phyloP scores from a whole-genome alignment of 495 filamentous ascomycete species.

The Haplographium delicatum region DNA sequence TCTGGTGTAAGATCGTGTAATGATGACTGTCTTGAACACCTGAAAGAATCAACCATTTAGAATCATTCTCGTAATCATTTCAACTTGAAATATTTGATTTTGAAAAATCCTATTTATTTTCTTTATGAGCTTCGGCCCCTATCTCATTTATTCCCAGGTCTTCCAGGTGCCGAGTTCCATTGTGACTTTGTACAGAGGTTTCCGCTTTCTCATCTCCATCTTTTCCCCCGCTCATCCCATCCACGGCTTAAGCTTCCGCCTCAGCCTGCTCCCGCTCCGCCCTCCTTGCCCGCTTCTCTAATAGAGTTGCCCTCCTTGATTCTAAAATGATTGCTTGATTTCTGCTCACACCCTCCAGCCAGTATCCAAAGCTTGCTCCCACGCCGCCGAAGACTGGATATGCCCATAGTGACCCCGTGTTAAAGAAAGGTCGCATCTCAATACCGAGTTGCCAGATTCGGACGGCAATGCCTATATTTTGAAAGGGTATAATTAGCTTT shows the following conservation, averaged over 20 bases:
- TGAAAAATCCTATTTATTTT: no score
- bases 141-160: no score
- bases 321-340: constrained; percentile 68
- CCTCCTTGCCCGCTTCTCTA: constrained; percentile 83
- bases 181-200: constrained; percentile 20
- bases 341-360: constrained; percentile 80
- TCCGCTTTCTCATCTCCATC: constrained; percentile 4
- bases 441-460: constrained; percentile 95
- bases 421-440: constrained; percentile 94
- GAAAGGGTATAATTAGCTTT: no score
- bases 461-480: constrained; percentile 80
- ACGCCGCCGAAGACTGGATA: constrained; percentile 84
- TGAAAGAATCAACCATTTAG: background rate
- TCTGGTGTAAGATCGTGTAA: constrained; percentile 11
- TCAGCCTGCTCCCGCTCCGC: constrained; percentile 51
- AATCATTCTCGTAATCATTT: no score
- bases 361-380: constrained; percentile 93
- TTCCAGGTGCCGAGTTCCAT: no score
- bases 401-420: constrained; percentile 70
- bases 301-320: constrained; percentile 66
- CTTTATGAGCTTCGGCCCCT: no score
- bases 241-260: constrained; percentile 4
- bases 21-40: background rate
- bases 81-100: no score
- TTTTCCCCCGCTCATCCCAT: no score